These are phyloP conservation scores for Trametes sanguinea DNA, from an alignment of 768 basidiomycete species.

Conservation along the genomic window DNA sequence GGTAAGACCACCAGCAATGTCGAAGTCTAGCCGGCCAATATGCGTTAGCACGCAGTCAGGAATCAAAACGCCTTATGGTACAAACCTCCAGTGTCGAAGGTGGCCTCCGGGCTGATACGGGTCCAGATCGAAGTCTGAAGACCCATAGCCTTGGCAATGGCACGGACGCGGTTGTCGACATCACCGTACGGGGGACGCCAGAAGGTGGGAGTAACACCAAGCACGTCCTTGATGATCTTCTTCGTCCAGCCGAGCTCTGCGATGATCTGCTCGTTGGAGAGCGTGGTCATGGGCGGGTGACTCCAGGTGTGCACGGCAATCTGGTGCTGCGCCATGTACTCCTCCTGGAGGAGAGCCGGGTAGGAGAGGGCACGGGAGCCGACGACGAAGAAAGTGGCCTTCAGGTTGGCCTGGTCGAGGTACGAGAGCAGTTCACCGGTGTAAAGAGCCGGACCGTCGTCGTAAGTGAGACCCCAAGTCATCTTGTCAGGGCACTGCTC, in stretches of 20 bases:
- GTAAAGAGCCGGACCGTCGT: conserved; percentile 81
- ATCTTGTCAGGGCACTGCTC: conserved; percentile 68
- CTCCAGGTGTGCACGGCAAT: conserved; percentile 75
- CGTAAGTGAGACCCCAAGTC: conserved; percentile 63
- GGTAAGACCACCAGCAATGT: conserved; percentile 67
- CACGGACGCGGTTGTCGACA: conserved; percentile 85
- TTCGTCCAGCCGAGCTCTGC: conserved; percentile 89
- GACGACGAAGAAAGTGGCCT: conserved; percentile 86
- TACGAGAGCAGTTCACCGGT: conserved; percentile 75
- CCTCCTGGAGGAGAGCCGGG: conserved; percentile 66
- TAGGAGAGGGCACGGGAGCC: conserved; percentile 78
- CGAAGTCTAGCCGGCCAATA: conserved; percentile 57
- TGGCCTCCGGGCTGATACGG: conserved; percentile 54
- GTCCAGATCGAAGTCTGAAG: conserved; percentile 87
- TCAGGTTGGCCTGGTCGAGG: conserved; percentile 61
- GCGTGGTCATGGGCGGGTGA: conserved; percentile 70
- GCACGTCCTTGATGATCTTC: conserved; percentile 80
- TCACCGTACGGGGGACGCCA: conserved; percentile 86
- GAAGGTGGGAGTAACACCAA: conserved; percentile 75
- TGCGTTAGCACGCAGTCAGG: neutral
- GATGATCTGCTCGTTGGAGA: conserved; percentile 78
- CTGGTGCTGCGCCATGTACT: conserved; percentile 82
- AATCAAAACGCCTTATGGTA: neutral
- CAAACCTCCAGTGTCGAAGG: conserved; percentile 72
- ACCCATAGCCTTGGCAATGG: conserved; percentile 81